Conservation (phyloP, 768 basidiomycete species). For the Chiua virens region DNA sequence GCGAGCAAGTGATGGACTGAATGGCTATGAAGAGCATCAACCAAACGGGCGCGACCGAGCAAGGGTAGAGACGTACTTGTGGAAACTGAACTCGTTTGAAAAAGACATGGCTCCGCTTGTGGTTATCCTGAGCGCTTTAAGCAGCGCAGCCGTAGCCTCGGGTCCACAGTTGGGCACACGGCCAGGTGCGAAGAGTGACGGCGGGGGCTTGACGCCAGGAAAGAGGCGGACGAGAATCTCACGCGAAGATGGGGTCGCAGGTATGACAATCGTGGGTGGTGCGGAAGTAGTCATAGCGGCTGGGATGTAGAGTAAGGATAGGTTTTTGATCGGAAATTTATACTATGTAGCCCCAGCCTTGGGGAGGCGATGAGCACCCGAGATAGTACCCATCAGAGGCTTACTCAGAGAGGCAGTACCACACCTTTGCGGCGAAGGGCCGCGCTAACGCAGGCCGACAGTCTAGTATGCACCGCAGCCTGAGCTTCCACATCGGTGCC, state of each 20-base stretch:
- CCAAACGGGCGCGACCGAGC: neutral
- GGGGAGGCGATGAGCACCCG: neutral
- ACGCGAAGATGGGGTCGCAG: constrained; percentile 17
- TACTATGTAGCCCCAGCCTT: too few species aligned
- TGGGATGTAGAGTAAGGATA: neutral
- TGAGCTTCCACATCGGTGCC: too few species aligned
- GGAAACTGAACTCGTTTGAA: constrained; percentile 43
- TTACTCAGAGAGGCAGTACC: constrained; percentile 1
- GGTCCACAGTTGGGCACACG: constrained; percentile 38
- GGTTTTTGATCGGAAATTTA: constrained; percentile 5
- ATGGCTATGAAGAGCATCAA: constrained; percentile 42
- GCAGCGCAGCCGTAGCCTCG: constrained; percentile 39
- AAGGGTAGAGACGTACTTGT: constrained; percentile 24
- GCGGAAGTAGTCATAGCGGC: constrained; percentile 26
- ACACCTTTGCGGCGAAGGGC: neutral
- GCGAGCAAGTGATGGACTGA: constrained; percentile 57
- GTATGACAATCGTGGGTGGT: constrained; percentile 22
- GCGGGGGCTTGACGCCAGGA: constrained; percentile 28
- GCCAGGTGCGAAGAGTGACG: constrained; percentile 36
- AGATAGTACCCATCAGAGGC: neutral
- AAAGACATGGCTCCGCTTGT: constrained; percentile 54
- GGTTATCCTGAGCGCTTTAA: constrained; percentile 48
- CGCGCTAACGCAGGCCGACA: too few species aligned
- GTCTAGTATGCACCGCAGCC: too few species aligned
- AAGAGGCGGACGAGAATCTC: constrained; percentile 32